Conservation (phyloP, 2,329 filamentous ascomycete species). For the Sclerotinia nivalis region DNA sequence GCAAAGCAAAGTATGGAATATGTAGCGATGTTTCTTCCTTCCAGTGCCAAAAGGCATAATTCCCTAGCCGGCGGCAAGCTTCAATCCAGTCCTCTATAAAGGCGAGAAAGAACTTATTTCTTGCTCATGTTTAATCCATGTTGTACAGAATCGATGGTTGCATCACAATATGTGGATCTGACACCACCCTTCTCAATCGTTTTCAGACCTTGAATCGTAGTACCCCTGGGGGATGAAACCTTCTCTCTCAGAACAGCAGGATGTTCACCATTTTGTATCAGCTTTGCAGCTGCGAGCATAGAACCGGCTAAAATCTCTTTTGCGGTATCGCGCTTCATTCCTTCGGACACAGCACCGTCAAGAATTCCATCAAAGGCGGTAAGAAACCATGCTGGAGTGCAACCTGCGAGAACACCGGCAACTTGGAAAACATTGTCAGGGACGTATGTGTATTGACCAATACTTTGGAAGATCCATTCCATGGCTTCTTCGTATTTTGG, state of each 20-base stretch:
- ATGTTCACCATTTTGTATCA: conserved; percentile 24
- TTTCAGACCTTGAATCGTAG: conserved; percentile 22
- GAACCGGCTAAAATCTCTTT: conserved; percentile 21
- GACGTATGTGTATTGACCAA: conserved; percentile 19
- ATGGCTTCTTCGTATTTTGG: conserved; percentile 9
- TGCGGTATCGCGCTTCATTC: conserved; percentile 18
- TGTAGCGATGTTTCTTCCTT: background rate
- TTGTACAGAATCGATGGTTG: conserved; percentile 16
- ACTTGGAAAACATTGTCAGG: conserved; percentile 20
- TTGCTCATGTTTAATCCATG: conserved; percentile 22
- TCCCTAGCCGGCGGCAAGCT: background rate
- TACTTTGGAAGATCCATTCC: conserved; percentile 21
- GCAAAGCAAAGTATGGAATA: background rate
- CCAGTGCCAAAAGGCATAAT: background rate
- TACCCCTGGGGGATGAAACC: conserved; percentile 21
- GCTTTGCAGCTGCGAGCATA: conserved; percentile 22
- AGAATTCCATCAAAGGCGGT: conserved; percentile 22
- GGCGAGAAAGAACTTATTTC: background rate
- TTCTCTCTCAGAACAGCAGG: conserved; percentile 23
- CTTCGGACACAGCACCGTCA: conserved; percentile 22
- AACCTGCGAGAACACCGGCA: conserved; percentile 20
- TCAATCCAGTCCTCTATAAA: background rate
- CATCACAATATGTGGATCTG: conserved; percentile 22
- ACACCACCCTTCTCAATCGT: conserved; percentile 22
- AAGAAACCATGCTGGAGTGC: conserved; percentile 22